Conservation (phyloP, 352 stramenopile species). For the Phytophthora syringae region DNA sequence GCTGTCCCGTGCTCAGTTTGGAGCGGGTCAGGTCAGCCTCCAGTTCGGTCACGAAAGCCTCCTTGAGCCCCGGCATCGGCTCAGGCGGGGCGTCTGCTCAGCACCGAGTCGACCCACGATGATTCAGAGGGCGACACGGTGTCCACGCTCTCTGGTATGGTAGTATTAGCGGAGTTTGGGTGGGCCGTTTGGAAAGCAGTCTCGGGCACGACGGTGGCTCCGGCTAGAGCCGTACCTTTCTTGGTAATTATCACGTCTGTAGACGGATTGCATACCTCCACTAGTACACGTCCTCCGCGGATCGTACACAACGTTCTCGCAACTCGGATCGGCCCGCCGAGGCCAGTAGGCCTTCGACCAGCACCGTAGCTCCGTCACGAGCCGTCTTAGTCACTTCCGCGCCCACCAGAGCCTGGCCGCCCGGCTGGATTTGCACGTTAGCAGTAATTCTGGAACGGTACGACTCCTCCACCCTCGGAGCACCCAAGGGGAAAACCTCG, state of each 20-base stretch:
- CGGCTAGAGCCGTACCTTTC: background rate
- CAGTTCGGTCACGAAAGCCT: background rate
- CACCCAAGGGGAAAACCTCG: slow-evolving; percentile 8
- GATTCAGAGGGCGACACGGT: background rate
- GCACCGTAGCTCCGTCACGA: background rate
- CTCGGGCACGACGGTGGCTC: background rate
- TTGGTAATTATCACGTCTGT: background rate
- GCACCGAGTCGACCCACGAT: background rate
- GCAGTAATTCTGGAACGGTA: background rate
- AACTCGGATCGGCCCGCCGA: background rate
- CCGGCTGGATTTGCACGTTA: background rate
- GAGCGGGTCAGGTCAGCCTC: background rate
- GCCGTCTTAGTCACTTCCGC: background rate
- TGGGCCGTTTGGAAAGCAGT: background rate
- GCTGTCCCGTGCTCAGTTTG: slow-evolving; percentile 5
- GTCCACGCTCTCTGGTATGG: background rate
- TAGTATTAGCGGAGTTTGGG: background rate
- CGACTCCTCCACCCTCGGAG: background rate
- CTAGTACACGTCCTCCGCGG: background rate
- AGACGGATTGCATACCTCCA: background rate
- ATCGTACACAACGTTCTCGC: slow-evolving; percentile 6
- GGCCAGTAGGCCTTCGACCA: background rate
- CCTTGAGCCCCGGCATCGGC: background rate
- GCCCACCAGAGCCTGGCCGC: background rate
- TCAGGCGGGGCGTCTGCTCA: background rate